Base-by-base conservation (phyloP, 441 rosid species). In the Erysimum pusillum region DNA sequence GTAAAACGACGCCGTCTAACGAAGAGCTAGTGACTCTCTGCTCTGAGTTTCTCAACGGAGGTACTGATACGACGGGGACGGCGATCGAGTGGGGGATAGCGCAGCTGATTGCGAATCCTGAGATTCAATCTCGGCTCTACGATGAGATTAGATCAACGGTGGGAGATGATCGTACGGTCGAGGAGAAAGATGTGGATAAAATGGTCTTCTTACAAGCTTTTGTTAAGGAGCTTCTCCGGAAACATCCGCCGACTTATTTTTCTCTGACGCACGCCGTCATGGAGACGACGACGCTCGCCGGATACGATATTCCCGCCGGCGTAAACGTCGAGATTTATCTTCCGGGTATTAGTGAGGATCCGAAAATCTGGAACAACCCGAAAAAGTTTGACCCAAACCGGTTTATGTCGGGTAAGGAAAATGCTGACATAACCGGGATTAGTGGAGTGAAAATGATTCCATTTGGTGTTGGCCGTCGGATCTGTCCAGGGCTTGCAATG, bases 21-120 rank as follows among this genome's bases (percentile, higher is more conserved):
- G 81, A 83, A 38, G 99, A 95, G 80, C 91, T 95, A 0, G 98
- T 95, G 42, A 70, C 91, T 3, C 94, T 95, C 7, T 89, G 93
- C 62, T 95, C 99, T 0, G 98, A 95, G 85, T 89, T 95, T 78
- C 59, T 95, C 36, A 91, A 92, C 67, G 99, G 99, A 0, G 98
- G 95, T 4, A 90, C 99, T 0, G 97, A 95, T 68, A 95, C 98
- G 2, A 90, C 99, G 0, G 97, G 84, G 2, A 92, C 97, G 3
- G 97, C 92, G 0, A 64, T 89, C 18, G 99, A 95, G 68, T 95
- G 99, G 99, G 98, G 92, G 3, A 86, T 91, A 3, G 99, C 94
- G n/a, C 87, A 86, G 80, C 80, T 95, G 13, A 91, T 91, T 9
- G 81, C 75, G 2, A 95, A 95, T 73, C 97, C 93, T 0, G 54